Evolutionary conservation across 2,329 filamentous ascomycete species (phyloP), one percentile per base, ranked within the genome.

Genomic region (Aspergillus nomiae): DNA sequence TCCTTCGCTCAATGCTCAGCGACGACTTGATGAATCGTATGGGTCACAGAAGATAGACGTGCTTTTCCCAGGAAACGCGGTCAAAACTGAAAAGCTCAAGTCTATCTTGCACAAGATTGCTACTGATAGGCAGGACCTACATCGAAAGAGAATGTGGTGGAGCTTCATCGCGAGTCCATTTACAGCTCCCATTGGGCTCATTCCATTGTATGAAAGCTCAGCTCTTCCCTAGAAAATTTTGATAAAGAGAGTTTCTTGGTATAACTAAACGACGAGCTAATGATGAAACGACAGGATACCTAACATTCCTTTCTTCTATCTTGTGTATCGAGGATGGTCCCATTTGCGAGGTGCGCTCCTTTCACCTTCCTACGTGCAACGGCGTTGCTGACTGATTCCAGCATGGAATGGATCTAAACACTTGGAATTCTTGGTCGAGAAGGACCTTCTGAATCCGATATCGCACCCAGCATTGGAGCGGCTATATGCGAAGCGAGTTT

Each of bases 231-330:
- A 16, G 51, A 7, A 38, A 32, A 38, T n/a, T 26, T 21, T 38
- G 12, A 21, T 21, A 38, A 38, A 26, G 51, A 24, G 11, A 12
- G 19, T 51, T 51, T 14, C 26, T 28, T 24, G 28, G 8, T 32
- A 5, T 6, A 24, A 19, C 21, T 6, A 19, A 8, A 5, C 24
- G 7, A 19, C 14, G 14, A 38, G 16, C 51, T 55, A 26, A 55
- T 26, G n/a, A 3, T 21, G 11, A 12, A 21, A 9, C 4, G 34
- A 14, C 57, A 96, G 92, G 65, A 85, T 97, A 66, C 94, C 94
- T 41, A 97, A 99, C 75, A 83, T 99, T 14, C 95, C 95, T 21
- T 98, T 98, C 83, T 98, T 98, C 83, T 99, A 98, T 77, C 86
- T 98, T 46, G 87, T 87, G 21, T 99, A 96, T 81, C 87, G 95